Evolutionary conservation across 179 eudicot genomes (phyloP).

Genomic region (Heliamphora pulchella): DNA sequence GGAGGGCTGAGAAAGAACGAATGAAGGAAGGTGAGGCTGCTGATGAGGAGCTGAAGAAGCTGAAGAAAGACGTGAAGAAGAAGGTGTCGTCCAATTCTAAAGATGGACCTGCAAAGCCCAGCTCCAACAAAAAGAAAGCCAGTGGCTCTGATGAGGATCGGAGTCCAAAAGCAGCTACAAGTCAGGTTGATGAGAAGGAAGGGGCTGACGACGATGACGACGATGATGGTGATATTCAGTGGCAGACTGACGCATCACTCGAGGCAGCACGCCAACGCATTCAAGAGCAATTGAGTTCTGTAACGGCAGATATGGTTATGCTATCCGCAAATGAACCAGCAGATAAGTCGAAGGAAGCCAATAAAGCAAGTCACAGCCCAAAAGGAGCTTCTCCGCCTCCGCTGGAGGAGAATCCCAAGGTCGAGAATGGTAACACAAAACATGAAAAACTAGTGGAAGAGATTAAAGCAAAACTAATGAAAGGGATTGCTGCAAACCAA

Average conservation of each 20-base stretch:
- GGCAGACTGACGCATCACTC: slow-evolving; percentile 77
- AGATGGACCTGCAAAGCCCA: slow-evolving; percentile 35
- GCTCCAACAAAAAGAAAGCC: slow-evolving; percentile 55
- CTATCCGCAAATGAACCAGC: slow-evolving; percentile 43
- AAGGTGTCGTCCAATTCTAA: slow-evolving; percentile 39
- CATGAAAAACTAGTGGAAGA: slow-evolving; percentile 32
- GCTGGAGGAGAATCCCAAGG: slow-evolving; percentile 16
- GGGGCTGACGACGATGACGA: slow-evolving; percentile 34
- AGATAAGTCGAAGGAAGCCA: slow-evolving; percentile 33
- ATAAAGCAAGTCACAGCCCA: slow-evolving; percentile 16
- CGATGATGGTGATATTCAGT: slow-evolving; percentile 38
- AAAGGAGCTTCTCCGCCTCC: slow-evolving; percentile 15
- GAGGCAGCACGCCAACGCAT: slow-evolving; percentile 66
- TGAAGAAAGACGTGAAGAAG: slow-evolving; percentile 49
- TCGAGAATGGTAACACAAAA: slow-evolving; percentile 15
- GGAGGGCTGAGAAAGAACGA: slow-evolving; percentile 78
- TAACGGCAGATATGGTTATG: slow-evolving; percentile 80
- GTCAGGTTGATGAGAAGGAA: slow-evolving; percentile 44
- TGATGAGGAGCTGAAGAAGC: slow-evolving; percentile 67
- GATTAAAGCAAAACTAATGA: slow-evolving; percentile 36
- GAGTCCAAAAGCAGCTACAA: slow-evolving; percentile 36
- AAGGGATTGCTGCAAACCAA: slow-evolving; percentile 32
- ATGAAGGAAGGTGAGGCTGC: slow-evolving; percentile 82
- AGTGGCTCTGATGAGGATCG: slow-evolving; percentile 65
- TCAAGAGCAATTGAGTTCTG: slow-evolving; percentile 68